Base-by-base conservation (phyloP, 257 asterid species). In the Solanum gandarillasii region DNA sequence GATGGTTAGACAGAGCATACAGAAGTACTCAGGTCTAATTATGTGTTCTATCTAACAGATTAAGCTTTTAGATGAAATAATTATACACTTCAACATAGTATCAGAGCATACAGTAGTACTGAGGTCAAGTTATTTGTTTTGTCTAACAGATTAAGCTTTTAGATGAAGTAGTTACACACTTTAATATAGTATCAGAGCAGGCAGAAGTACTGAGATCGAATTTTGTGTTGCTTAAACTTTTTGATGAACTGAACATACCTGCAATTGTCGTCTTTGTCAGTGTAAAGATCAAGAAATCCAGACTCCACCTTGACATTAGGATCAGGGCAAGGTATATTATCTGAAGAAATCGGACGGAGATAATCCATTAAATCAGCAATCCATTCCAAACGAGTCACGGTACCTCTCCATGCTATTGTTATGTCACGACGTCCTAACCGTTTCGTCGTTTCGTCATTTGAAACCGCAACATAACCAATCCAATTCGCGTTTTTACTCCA, bases 371-470 rank as follows among this genome's bases (percentile, higher is more conserved):
- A 16, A 43, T 93, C 93, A 1, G 90, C 88, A 4, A 89, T 75
- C 94, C 95, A 93, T 41, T 93, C 95, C 6, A 92, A 88, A 31
- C 87, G 86, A 5, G 94, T 93, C 58, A 91, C 92, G 1, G 95
- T 92, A 9, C 95, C 95, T 38, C 95, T 65, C 95, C 95, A 93
- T 12, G 92, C 84, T 12, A 93, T 87, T 46, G 90, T 46, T 14
- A 93, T 82, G 84, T 93, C 95, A 3, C 94, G 90, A 1, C 94
- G 92, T 5, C 95, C 94, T 32, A 93, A 72, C 0, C 86, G 81
- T n/a, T 83, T 88, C 13, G 93, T 34, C 7, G 41, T 90, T 83
- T 92, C 92, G 21, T 91, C 93, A 34, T 91, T 74, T 0, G 94
- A 90, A 12, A 92, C 94, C 0, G 93, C 93, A 3, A 93, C 86